Evolutionary conservation across 495 filamentous ascomycete species (phyloP), one percentile per base, ranked within the genome.

Genomic region (Lasiosphaeria ovina): DNA sequence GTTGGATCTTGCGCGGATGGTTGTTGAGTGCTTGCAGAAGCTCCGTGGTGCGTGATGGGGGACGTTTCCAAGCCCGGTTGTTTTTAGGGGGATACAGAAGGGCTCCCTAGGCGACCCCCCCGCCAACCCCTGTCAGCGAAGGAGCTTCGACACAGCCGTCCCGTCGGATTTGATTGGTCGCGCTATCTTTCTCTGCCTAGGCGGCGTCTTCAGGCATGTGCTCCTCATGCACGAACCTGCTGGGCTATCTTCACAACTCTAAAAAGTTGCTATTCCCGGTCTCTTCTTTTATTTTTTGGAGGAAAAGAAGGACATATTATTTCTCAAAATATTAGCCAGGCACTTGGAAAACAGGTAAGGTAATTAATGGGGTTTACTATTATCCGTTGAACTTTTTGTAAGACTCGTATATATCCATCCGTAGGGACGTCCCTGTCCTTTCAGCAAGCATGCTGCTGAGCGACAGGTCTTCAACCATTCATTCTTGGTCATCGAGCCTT

Each of bases 61-160:
- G 5, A 5, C 8, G 34, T 51, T 47, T 9, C 7, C 33, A 16
- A 35, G 14, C 24, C 32, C 36, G 52, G 36, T 31, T 49, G 62
- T 57, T 61, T 44, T 51, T 52, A 44, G 59, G 59, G 40, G 50
- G 62, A 61, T 35, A 48, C 48, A 49, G 7, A 7, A 47, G 44
- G 44, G 12, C 44, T 5, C 44, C 6, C 44, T 0, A 47, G 12
- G 12, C 44, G 12, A 14, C 12, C 12, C 12, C 42, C 44, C 44
- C 44, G 44, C 44, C 16, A n/a, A 14, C 44, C 44, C 44, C 44
- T 47, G 44, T 6, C 12, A 5, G 12, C 16, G 38, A 12, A 12
- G 12, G 38, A 47, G 44, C 44, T 2, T 11, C 44, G 44, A 47
- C 12, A 14, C 5, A n/a, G 12, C 11, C 12, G 44, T 4, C 44